Base-by-base conservation (phyloP, 1,284 basidiomycete genomes). In the Marasmius fiardii region DNA sequence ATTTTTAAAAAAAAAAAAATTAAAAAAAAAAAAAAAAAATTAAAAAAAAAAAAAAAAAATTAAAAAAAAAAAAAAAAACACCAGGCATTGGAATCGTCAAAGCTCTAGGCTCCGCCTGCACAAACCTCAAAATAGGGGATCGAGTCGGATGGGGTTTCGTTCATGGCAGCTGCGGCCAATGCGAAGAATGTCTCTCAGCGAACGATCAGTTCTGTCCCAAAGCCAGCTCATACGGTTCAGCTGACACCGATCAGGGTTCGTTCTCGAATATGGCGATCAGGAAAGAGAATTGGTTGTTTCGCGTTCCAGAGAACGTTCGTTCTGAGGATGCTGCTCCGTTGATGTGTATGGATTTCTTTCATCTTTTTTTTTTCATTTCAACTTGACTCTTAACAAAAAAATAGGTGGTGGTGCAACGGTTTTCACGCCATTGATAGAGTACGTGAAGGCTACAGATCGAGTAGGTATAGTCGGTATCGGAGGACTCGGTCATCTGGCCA, bases 391-490 rank as follows among this genome's bases (percentile, higher is more conserved):
- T 10, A 24, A n/a, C n/a, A n/a, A n/a, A 31, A 4, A 10, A 4
- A 31, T 24, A 58, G 57, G 57, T 44, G 57, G 57, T 34, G 85
- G 85, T 53, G 68, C 85, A n/a, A 88, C 85, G 23, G 77, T 82
- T 48, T 86, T 74, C 72, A 81, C 79, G 2, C 84, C 85, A 1
- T 70, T 87, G 7, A 74, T 80, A 41, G 78, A 82, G 67, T 37
- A 59, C 43, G 78, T 78, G 20, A 52, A 56, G 23, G 51, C 58
- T 8, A 53, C 49, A 14, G 84, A 84, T 26, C 81, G 80, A 60
- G 83, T 87, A 57, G 86, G 82, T 37, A 74, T 88, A 52, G 74
- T 86, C 61, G 85, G 86, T 44, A 75, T 84, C 49, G 82, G 82
- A 57, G 83, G 82, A 28, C 70, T 85, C 4, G 76, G 76, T 21